A percentile compares a stretch with the other conserved stretches of the same genome.
These are phyloP conservation scores for Coemansia sp. DNA, from an alignment of 192 early-diverging fungal genomes.

Conservation along the genomic window DNA sequence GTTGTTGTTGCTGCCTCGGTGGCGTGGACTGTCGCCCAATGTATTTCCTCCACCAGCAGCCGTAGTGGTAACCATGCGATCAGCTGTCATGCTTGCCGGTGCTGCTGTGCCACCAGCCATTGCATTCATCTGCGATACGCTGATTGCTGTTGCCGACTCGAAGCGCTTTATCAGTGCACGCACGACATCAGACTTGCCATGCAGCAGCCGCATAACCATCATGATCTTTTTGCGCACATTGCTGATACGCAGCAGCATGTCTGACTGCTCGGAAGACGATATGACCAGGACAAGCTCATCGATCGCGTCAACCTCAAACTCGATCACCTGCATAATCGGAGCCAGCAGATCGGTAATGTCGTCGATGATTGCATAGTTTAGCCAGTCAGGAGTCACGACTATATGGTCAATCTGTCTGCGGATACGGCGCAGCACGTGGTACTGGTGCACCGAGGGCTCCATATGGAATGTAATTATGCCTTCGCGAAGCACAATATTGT, in stretches of 20 bases:
- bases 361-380: conserved; percentile 94
- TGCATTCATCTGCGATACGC: conserved; percentile 36
- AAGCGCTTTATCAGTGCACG: conserved; percentile 72
- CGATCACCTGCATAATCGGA: conserved; percentile 81
- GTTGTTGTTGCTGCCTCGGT: not conserved
- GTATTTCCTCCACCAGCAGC: not conserved
- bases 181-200: conserved; percentile 75
- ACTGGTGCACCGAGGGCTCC: conserved; percentile 71
- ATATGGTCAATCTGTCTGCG: conserved; percentile 84
- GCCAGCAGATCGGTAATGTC: conserved; percentile 93
- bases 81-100: not conserved
- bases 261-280: conserved; percentile 84
- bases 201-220: conserved; percentile 65
- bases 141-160: conserved; percentile 52
- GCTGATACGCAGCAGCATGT: conserved; percentile 77
- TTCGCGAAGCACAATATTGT: conserved; percentile 66
- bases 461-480: conserved; percentile 86
- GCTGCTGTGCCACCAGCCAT: conserved; percentile 9
- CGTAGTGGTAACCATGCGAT: too few relatives aligned
- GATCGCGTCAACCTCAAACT: conserved; percentile 93
- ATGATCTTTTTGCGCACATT: conserved; percentile 72
- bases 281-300: conserved; percentile 93
- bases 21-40: conserved; percentile 29
- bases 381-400: conserved; percentile 91
- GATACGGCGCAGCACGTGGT: conserved; percentile 84